Base-by-base conservation (phyloP, 441 rosid species). In the Macaranga tanarius region DNA sequence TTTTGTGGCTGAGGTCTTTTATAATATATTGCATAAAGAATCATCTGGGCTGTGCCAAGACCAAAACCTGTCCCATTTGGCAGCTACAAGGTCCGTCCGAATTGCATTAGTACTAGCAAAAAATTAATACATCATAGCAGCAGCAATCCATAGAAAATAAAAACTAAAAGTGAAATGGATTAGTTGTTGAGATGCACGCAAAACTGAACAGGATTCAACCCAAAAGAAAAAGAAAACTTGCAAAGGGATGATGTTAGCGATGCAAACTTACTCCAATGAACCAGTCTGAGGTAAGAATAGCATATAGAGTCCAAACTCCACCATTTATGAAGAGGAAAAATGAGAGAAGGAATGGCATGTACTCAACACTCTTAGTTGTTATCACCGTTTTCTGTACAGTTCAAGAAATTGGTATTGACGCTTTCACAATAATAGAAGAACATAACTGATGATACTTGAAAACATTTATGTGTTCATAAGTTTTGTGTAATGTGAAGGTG, bases 311-410 rank as follows among this genome's bases (percentile, higher is more conserved):
- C 90, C 92, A 88, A 42, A 85, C 67, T 16, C 83, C 87, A 31
- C 84, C 90, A 65, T 86, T 88, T 22, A 88, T 69, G 83, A 84
- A 81, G 26, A 85, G 69, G 75, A 81, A 82, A 34, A 83, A 83
- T 5, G 92, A 88, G 59, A 88, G 86, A 23, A 84, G 77, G 42
- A 88, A 88, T 0, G 92, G 90, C 90, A 88, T 88, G 74, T 79
- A 88, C 79, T 81, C 86, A 64, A 88, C 90, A 47, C 90, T 85
- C 72, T 79, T 74, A 3, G 81, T 83, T 38, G 25, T 58, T 65
- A 81, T 71, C 71, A 88, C 88, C 8, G 87, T 83, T 83, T 80
- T 86, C 92, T 88, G 84, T 42, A 34, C 45, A 59, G 34, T 72
- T 57, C 42, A 40, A 34, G 8, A 5, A 52, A 26, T 47, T 57